These are phyloP conservation scores for Epithemia pelagica DNA, from an alignment of 108 stramenopile genomes.

Conservation along the genomic window DNA sequence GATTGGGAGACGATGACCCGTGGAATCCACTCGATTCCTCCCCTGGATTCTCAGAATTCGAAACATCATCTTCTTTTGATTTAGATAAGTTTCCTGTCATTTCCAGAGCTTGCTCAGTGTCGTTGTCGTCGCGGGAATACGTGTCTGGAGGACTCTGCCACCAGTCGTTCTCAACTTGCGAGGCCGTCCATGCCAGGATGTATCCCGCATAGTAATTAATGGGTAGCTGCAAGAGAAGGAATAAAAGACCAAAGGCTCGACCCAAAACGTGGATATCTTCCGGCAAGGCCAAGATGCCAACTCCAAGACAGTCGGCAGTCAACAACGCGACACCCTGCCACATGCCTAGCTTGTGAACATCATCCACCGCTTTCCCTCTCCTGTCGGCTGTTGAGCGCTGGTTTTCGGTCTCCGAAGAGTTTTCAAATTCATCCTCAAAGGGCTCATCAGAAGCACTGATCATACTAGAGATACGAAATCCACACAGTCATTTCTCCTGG, in stretches of 20 bases:
- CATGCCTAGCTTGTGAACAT: neutral
- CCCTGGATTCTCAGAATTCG: neutral
- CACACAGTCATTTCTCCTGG: too few species aligned
- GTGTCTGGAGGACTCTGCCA: too few species aligned
- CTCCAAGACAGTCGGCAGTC: slow-evolving; percentile 70
- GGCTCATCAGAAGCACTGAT: neutral
- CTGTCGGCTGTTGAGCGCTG: neutral
- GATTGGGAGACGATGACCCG: neutral
- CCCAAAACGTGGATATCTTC: slow-evolving; percentile 42
- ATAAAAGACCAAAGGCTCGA: slow-evolving; percentile 30
- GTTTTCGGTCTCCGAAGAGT: neutral
- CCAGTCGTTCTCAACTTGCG: slow-evolving; percentile 30
- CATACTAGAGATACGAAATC: too few species aligned
- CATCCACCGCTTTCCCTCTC: neutral
- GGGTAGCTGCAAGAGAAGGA: slow-evolving; percentile 49
- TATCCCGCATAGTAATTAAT: slow-evolving; percentile 61
- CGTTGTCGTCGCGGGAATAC: neutral
- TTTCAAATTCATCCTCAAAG: neutral
- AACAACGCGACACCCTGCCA: slow-evolving; percentile 44
- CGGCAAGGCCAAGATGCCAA: slow-evolving; percentile 61
- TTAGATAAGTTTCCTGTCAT: neutral
- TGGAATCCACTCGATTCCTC: neutral
- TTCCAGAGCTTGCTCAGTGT: neutral
- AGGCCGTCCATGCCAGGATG: slow-evolving; percentile 39
- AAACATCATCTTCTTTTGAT: neutral